Base-by-base conservation (phyloP, 257 asterid species). In the Coffea eugenioides region DNA sequence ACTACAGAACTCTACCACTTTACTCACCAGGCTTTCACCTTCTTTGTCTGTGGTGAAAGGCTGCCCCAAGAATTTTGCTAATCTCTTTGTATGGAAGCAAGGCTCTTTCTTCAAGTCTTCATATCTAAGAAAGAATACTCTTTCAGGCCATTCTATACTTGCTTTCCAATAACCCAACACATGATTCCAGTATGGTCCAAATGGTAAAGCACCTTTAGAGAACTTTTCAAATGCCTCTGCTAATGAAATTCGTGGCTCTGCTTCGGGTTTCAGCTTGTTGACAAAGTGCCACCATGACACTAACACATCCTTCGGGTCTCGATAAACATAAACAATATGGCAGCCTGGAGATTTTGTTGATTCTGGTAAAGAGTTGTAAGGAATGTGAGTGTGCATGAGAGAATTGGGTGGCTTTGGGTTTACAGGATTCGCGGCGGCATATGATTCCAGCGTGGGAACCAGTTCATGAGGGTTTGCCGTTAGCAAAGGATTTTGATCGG, bases 161-260 rank as follows among this genome's bases (percentile, higher is more conserved):
- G 87, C 85, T 72, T 81, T 84, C 81, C 74, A 82, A 66, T 86
- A 90, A 39, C 88, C 90, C 77, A 82, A 41, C 16, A 88, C 89
- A 51, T 90, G 92, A 41, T 90, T 92, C 81, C 88, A 79, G 64
- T 85, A 87, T 0, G 90, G 84, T 1, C 93, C 93, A 25, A 80
- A 88, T 1, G 88, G 90, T 8, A 81, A 77, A 39, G 45, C 71
- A 4, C 93, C 93, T 0, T 48, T 39, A 31, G 85, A 52, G 34
- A 90, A 88, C 34, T 70, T 89, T 0, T 86, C 82, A 39, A 80
- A 69, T 5, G 90, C 90, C 74, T 45, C 84, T 0, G 57, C 85
- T 1, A 90, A 78, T 7, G 85, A 83, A 80, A 90, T 57, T 0
- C 78, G 82, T 8, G 74, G 79, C 16, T 81, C 51, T 2, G n/a